Evolutionary conservation across 169 alveolate species (phyloP).

Genomic region (Cryptosporidium ubiquitum): DNA sequence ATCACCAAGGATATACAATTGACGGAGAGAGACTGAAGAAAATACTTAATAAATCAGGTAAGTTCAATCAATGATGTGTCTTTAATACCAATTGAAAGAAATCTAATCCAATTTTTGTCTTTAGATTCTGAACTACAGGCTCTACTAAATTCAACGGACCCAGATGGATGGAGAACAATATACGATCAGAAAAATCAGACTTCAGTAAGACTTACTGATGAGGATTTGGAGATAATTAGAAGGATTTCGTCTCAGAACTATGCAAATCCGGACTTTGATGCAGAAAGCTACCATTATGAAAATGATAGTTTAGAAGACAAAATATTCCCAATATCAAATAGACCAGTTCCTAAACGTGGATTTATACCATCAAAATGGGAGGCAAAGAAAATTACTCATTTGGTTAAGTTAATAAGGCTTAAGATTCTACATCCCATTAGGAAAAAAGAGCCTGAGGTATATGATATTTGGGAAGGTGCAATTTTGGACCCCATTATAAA

Average conservation of each 20-base stretch:
- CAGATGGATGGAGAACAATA: constrained; percentile 93
- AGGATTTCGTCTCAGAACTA: constrained; percentile 81
- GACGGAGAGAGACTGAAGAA: constrained; percentile 85
- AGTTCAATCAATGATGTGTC: constrained; percentile 20
- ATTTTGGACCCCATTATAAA: constrained; percentile 48
- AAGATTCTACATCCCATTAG: constrained; percentile 41
- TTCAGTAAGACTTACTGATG: constrained; percentile 88
- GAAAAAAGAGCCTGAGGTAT: constrained; percentile 76
- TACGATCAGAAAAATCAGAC: constrained; percentile 90
- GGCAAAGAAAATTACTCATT: constrained; percentile 85
- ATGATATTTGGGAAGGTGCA: constrained; percentile 86
- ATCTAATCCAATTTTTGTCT: not conserved
- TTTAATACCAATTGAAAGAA: constrained; percentile 18
- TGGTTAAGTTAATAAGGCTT: constrained; percentile 81
- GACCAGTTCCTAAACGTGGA: constrained; percentile 87
- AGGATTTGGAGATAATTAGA: constrained; percentile 85
- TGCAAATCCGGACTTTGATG: constrained; percentile 82
- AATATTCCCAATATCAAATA: constrained; percentile 84
- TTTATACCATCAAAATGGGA: constrained; percentile 91
- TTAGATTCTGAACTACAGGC: constrained; percentile 78
- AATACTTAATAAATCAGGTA: constrained; percentile 80
- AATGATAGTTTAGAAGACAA: constrained; percentile 79
- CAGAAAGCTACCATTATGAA: constrained; percentile 81
- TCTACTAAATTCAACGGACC: constrained; percentile 88
- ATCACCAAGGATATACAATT: constrained; percentile 89